A percentile compares a stretch with the other conserved stretches of the same genome.
Evolutionary conservation across 1,139 yeast species (phyloP).

Genomic region (Blastobotrys persicus): DNA sequence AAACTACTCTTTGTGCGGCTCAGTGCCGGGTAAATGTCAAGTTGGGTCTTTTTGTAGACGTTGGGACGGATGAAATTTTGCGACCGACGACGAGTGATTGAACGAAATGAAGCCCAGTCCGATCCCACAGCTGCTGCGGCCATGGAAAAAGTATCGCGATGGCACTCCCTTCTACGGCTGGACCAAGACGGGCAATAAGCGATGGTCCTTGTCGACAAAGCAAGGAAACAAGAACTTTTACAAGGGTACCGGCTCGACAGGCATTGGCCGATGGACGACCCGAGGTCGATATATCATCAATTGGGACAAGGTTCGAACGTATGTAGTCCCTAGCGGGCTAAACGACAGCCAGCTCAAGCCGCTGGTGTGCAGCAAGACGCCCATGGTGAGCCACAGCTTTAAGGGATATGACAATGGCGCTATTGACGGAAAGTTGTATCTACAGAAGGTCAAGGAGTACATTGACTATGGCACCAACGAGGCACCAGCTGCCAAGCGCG

Average conservation of each 20-base stretch:
- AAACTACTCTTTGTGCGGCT: no score
- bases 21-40: no score
- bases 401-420: constrained; percentile 71
- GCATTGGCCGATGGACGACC: constrained; percentile 77
- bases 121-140: constrained; percentile 56
- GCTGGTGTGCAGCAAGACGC: constrained; percentile 67
- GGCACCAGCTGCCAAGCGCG: constrained; percentile 29
- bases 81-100: not conserved
- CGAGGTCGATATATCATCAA: constrained; percentile 73
- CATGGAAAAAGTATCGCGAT: constrained; percentile 79
- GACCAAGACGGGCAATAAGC: constrained; percentile 73
- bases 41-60: not conserved
- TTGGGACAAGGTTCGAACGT: constrained; percentile 87
- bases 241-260: constrained; percentile 94
- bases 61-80: not conserved
- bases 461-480: constrained; percentile 62
- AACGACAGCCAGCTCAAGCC: constrained; percentile 57
- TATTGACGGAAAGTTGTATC: constrained; percentile 69
- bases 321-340: constrained; percentile 66
- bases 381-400: constrained; percentile 65
- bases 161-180: constrained; percentile 82
- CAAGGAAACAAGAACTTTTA: constrained; percentile 93
- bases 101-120: constrained; percentile 38
- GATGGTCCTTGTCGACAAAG: constrained; percentile 84
- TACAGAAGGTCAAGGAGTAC: constrained; percentile 70